Conservation (phyloP, 1,284 basidiomycete genomes). For the Cryptococcus deneoformans region DNA sequence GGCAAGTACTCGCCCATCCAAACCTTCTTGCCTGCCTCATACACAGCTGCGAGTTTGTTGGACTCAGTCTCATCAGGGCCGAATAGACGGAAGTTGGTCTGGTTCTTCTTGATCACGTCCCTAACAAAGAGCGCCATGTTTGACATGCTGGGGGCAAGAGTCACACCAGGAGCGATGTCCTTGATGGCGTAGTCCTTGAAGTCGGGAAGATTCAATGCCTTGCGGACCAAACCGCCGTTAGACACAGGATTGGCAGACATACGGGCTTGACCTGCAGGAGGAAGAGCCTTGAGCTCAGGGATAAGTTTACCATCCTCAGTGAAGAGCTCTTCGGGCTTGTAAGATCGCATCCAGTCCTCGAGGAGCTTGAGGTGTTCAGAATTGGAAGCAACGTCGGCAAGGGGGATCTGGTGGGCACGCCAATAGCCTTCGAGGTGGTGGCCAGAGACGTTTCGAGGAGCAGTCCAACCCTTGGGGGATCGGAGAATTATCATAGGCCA, state of each 20-base stretch:
- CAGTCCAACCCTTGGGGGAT: slow-evolving; percentile 76
- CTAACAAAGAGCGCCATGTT: slow-evolving; percentile 33
- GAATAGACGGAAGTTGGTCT: slow-evolving; percentile 72
- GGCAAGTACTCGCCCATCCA: slow-evolving; percentile 33
- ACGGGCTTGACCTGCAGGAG: slow-evolving; percentile 22
- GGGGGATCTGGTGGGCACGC: slow-evolving; percentile 42
- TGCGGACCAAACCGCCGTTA: slow-evolving; percentile 57
- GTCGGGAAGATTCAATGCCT: slow-evolving; percentile 61
- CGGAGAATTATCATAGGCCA: slow-evolving; percentile 83
- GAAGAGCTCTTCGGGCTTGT: slow-evolving; percentile 65
- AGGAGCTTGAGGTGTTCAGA: slow-evolving; percentile 51
- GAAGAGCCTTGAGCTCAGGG: slow-evolving; percentile 52
- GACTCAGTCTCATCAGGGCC: slow-evolving; percentile 74
- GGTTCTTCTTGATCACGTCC: slow-evolving; percentile 64
- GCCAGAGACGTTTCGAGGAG: slow-evolving; percentile 63
- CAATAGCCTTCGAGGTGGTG: slow-evolving; percentile 69
- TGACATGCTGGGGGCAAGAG: slow-evolving; percentile 21
- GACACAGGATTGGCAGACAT: slow-evolving; percentile 36
- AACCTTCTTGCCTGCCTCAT: slow-evolving; percentile 53
- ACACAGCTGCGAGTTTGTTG: slow-evolving; percentile 79
- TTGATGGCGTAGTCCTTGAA: slow-evolving; percentile 58
- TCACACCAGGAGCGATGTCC: slow-evolving; percentile 39
- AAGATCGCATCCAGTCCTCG: slow-evolving; percentile 67
- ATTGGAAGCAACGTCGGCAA: slow-evolving; percentile 32
- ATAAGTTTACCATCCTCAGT: slow-evolving; percentile 57